phyloP scores from a whole-genome alignment of 2,329 filamentous ascomycete genomes.

The Tolypocladium ovalisporum region DNA sequence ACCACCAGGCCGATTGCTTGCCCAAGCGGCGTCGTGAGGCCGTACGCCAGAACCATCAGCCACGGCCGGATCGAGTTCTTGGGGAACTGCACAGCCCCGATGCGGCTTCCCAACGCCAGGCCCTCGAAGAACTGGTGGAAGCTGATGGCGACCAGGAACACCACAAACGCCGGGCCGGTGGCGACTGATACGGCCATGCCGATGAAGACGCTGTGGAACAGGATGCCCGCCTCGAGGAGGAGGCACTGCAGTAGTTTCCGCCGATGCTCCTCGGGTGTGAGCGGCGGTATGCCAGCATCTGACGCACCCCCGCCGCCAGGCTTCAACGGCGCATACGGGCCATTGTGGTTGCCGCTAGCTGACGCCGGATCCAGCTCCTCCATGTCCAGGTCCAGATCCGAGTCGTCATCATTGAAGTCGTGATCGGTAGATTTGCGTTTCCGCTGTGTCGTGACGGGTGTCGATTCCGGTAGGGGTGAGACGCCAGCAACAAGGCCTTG shows the following conservation, averaged over 20 bases:
- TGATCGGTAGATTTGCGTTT: conserved; percentile 18
- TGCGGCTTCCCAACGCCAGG: conserved; percentile 73
- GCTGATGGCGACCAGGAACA: conserved; percentile 69
- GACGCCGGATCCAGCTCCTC: conserved; percentile 45
- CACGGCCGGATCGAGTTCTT: conserved; percentile 64
- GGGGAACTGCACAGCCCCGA: conserved; percentile 73
- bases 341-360: conserved; percentile 13
- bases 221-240: conserved; percentile 70
- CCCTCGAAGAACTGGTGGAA: conserved; percentile 89
- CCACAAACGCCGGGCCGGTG: conserved; percentile 66
- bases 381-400: conserved; percentile 48
- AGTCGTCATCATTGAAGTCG: conserved; percentile 32
- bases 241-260: conserved; percentile 66
- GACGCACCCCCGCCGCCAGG: conserved; percentile 5
- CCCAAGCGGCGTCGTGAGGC: conserved; percentile 67
- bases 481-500: conserved; percentile 47
- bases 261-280: conserved; percentile 46
- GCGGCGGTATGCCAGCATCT: conserved; percentile 11
- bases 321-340: conserved; percentile 21
- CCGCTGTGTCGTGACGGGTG: conserved; percentile 22
- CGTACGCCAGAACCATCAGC: conserved; percentile 72
- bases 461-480: conserved; percentile 46
- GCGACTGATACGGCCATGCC: conserved; percentile 79
- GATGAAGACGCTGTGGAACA: conserved; percentile 80
- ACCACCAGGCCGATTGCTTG: conserved; percentile 72